These are phyloP conservation scores for Phlegmacium glaucopus DNA, from an alignment of 768 basidiomycete species.

Conservation along the genomic window DNA sequence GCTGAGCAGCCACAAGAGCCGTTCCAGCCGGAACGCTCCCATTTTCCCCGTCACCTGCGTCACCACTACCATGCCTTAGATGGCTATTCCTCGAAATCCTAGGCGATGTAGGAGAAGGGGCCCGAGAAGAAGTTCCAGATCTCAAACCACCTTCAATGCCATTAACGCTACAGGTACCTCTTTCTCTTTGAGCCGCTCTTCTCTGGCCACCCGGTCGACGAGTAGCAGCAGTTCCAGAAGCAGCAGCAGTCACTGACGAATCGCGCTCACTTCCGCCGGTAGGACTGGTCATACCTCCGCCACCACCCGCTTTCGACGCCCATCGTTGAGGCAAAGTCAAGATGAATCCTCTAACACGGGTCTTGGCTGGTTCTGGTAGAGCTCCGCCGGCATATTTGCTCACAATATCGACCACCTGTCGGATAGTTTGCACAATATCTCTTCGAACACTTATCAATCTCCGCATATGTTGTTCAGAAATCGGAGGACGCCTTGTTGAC, in stretches of 20 bases:
- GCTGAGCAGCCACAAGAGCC: conserved; percentile 73
- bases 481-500: conserved; percentile 3
- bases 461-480: conserved; percentile 14
- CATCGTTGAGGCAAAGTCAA: conserved; percentile 17
- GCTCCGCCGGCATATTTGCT: background rate
- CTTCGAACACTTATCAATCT: background rate
- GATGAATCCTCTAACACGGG: conserved; percentile 17
- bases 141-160: conserved; percentile 15
- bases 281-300: background rate
- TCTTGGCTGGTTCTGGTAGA: conserved; percentile 2
- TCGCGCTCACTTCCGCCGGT: conserved; percentile 23
- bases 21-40: conserved; percentile 39
- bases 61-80: background rate
- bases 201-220: conserved; percentile 27
- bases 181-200: conserved; percentile 34
- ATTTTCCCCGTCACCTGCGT: background rate
- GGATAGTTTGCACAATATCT: background rate
- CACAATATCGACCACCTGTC: background rate
- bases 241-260: conserved; percentile 31
- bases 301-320: conserved; percentile 9
- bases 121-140: conserved; percentile 27
- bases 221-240: conserved; percentile 28
- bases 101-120: conserved; percentile 16
- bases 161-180: conserved; percentile 30
- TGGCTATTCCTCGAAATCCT: conserved; percentile 5